Evolutionary conservation across 2,329 filamentous ascomycete genomes (phyloP).

Genomic region (Epichloe bromicola): DNA sequence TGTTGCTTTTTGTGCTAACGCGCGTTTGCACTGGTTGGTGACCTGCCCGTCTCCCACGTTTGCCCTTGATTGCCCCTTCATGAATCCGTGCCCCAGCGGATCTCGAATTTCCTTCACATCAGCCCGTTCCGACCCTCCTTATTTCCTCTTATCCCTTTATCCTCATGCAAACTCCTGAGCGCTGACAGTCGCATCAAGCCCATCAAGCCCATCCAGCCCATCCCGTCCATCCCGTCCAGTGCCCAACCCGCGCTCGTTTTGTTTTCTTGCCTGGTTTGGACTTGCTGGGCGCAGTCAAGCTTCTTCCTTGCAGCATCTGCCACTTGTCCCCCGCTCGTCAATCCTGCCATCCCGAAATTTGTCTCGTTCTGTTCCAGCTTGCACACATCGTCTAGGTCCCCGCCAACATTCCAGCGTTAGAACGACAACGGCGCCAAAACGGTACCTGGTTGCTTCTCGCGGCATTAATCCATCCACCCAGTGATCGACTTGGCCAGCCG

Average conservation of each 20-base stretch:
- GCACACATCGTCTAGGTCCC: background rate
- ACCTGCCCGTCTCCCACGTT: too few relatives aligned
- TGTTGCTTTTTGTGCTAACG: background rate
- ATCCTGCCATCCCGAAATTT: background rate
- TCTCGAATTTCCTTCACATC: background rate
- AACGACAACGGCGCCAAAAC: background rate
- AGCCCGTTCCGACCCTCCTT: background rate
- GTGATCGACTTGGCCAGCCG: too few relatives aligned
- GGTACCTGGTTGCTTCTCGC: background rate
- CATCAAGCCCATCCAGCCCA: too few relatives aligned
- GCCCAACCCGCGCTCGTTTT: background rate
- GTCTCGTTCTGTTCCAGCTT: background rate
- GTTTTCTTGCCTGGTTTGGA: background rate
- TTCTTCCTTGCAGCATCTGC: too few relatives aligned
- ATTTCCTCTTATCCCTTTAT: background rate
- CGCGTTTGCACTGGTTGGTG: background rate
- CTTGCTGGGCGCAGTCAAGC: too few relatives aligned
- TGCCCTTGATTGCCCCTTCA: too few relatives aligned
- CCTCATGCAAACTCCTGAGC: background rate
- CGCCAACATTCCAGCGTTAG: conserved; percentile 1
- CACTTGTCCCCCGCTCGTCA: background rate
- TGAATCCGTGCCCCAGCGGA: background rate
- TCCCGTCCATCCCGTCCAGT: too few relatives aligned
- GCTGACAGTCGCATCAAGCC: too few relatives aligned
- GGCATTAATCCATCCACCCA: background rate